Evolutionary conservation across 192 early-diverging fungal genomes (phyloP).

Genomic region (Coemansia sp.): DNA sequence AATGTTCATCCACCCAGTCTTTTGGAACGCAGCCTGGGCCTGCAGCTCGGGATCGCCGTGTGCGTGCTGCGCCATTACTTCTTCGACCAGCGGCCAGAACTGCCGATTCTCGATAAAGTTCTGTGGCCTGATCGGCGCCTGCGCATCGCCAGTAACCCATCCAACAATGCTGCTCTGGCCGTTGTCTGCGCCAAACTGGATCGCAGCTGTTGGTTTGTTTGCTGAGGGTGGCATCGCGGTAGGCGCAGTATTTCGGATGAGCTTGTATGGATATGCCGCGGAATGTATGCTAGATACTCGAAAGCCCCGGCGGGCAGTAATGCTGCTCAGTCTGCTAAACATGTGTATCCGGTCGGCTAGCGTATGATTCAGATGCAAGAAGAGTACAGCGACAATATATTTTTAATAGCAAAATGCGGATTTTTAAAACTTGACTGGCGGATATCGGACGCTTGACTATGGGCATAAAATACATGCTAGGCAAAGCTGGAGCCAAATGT

Average conservation of each 20-base stretch:
- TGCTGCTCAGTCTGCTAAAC: background rate
- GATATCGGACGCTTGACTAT: background rate
- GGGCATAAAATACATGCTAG: background rate
- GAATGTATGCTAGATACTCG: background rate
- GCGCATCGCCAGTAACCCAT: slow-evolving; percentile 27
- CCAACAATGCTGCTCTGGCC: slow-evolving; percentile 23
- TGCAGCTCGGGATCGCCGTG: slow-evolving; percentile 54
- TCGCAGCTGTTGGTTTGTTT: background rate
- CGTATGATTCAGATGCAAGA: background rate
- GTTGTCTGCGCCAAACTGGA: slow-evolving; percentile 19
- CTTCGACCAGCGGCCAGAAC: slow-evolving; percentile 37
- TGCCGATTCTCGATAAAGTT: slow-evolving; percentile 43
- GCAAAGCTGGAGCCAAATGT: slow-evolving; percentile 14
- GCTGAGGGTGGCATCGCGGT: background rate
- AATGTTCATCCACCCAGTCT: slow-evolving; percentile 54
- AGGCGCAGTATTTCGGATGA: slow-evolving; percentile 10
- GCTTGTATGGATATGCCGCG: slow-evolving; percentile 33
- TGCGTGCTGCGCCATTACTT: slow-evolving; percentile 35
- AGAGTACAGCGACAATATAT: background rate
- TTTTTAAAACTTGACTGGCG: background rate
- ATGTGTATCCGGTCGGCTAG: background rate
- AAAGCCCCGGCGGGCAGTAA: slow-evolving; percentile 16
- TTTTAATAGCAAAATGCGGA: no score
- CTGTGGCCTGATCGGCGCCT: slow-evolving; percentile 25
- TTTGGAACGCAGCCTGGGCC: slow-evolving; percentile 47